Conservation (phyloP, 2,329 filamentous ascomycete species). For the Epichloe elymi region DNA sequence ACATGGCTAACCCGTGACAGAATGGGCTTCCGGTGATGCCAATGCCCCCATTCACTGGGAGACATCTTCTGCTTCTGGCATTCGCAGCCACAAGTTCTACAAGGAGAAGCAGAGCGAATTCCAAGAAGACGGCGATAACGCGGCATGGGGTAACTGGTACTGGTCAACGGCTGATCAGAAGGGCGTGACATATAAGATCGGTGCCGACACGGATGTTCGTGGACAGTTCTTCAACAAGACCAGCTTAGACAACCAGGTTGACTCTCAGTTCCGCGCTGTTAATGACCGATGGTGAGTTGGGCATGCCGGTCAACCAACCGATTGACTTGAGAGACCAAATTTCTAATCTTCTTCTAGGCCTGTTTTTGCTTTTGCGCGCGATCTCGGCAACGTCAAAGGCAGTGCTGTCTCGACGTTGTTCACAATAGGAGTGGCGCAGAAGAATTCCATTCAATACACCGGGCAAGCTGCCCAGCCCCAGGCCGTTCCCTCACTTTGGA, state of each 20-base stretch:
- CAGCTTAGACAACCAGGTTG: slow-evolving; percentile 48
- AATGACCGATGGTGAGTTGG: slow-evolving; percentile 21
- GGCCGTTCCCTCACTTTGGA: slow-evolving; percentile 64
- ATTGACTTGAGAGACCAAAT: background rate
- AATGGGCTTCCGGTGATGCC: slow-evolving; percentile 57
- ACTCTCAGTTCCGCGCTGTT: slow-evolving; percentile 41
- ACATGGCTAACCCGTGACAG: slow-evolving; percentile 23
- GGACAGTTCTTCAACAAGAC: slow-evolving; percentile 51
- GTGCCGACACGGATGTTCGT: slow-evolving; percentile 52
- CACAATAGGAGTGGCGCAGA: slow-evolving; percentile 64
- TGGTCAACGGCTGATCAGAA: slow-evolving; percentile 49
- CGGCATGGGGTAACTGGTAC: slow-evolving; percentile 72
- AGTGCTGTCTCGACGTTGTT: slow-evolving; percentile 42
- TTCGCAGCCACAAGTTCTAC: slow-evolving; percentile 53
- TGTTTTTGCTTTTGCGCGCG: slow-evolving; percentile 64
- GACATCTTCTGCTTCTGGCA: slow-evolving; percentile 31
- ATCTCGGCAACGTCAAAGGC: slow-evolving; percentile 35
- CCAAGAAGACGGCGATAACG: slow-evolving; percentile 53
- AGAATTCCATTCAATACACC: slow-evolving; percentile 64
- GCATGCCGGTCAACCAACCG: background rate
- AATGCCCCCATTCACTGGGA: slow-evolving; percentile 48
- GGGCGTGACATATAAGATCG: slow-evolving; percentile 55
- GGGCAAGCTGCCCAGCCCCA: slow-evolving; percentile 48
- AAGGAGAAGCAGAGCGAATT: slow-evolving; percentile 50
- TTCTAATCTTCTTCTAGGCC: slow-evolving; percentile 33